Conservation (phyloP, 2,329 filamentous ascomycete genomes). For the Coniochaeta sp. region DNA sequence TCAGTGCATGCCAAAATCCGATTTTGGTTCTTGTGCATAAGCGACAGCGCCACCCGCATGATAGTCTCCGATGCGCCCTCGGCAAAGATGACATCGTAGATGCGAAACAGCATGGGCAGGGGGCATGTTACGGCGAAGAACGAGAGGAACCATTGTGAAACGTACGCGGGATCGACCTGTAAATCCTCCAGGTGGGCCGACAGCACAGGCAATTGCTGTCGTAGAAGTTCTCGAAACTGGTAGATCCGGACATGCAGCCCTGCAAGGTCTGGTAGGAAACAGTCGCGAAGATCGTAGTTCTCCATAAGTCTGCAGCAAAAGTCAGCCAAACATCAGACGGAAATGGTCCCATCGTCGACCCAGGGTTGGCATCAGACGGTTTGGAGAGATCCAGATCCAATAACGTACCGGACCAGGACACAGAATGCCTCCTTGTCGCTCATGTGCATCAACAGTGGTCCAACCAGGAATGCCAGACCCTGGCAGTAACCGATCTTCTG, state of each 20-base stretch:
- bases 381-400: slow-evolving; percentile 6
- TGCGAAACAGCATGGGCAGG: slow-evolving; percentile 92
- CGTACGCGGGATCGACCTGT: slow-evolving; percentile 86
- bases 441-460: slow-evolving; percentile 98
- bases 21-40: slow-evolving; percentile 91
- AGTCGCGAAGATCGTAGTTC: slow-evolving; percentile 86
- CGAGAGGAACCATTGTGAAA: slow-evolving; percentile 98
- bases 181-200: slow-evolving; percentile 76
- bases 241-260: slow-evolving; percentile 93
- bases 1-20: slow-evolving; percentile 78
- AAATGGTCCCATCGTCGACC: slow-evolving; percentile 6
- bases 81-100: slow-evolving; percentile 96
- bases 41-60: slow-evolving; percentile 91
- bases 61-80: slow-evolving; percentile 95
- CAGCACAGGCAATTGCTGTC: slow-evolving; percentile 68
- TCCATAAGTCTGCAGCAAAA: slow-evolving; percentile 74
- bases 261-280: slow-evolving; percentile 88
- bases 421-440: slow-evolving; percentile 95
- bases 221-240: slow-evolving; percentile 85
- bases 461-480: slow-evolving; percentile 91
- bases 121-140: slow-evolving; percentile 97
- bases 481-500: slow-evolving; percentile 98
- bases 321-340: slow-evolving; percentile 5
- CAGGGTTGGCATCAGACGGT: neutral
- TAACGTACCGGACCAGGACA: slow-evolving; percentile 75